phyloP scores from a whole-genome alignment of 768 basidiomycete genomes.

The Pleurotus giganteus region DNA sequence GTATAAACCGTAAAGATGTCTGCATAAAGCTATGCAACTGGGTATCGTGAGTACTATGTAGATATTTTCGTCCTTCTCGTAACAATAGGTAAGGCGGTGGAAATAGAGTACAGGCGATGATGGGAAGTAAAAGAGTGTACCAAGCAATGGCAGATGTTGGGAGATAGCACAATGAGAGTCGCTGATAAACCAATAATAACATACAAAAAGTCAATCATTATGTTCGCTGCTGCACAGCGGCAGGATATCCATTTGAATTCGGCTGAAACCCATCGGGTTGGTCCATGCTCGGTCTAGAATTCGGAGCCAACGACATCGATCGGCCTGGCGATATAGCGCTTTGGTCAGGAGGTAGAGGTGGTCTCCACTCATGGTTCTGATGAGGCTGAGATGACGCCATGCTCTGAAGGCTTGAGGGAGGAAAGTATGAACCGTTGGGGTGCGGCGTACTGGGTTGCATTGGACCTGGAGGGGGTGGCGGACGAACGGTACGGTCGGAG shows the following conservation, averaged over 20 bases:
- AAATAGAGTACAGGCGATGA: constrained; percentile 63
- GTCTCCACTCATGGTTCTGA: constrained; percentile 43
- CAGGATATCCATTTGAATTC: constrained; percentile 47
- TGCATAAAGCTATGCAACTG: constrained; percentile 30
- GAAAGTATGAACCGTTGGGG: constrained; percentile 10
- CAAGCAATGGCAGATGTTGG: constrained; percentile 22
- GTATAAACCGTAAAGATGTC: constrained; percentile 3
- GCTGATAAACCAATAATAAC: constrained; percentile 9
- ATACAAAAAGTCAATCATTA: constrained; percentile 30
- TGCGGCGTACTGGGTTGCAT: constrained; percentile 30
- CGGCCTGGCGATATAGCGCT: constrained; percentile 38
- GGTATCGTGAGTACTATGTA: constrained; percentile 63
- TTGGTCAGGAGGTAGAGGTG: constrained; percentile 37
- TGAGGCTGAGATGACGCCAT: constrained; percentile 14
- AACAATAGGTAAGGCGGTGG: constrained; percentile 38
- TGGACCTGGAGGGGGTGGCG: constrained; percentile 29
- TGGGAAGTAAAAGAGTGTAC: constrained; percentile 25
- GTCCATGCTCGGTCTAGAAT: constrained; percentile 42
- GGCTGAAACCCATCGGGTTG: constrained; percentile 36
- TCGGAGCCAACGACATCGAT: constrained; percentile 50
- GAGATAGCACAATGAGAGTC: constrained; percentile 24
- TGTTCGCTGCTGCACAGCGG: constrained; percentile 50
- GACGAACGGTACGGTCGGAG: constrained; percentile 37
- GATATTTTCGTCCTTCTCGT: constrained; percentile 58
- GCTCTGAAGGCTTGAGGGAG: constrained; percentile 15